A percentile compares a stretch with the other conserved stretches of the same genome.
Evolutionary conservation across 2,329 filamentous ascomycete genomes (phyloP).

Genomic region (Parastagonospora avenae): DNA sequence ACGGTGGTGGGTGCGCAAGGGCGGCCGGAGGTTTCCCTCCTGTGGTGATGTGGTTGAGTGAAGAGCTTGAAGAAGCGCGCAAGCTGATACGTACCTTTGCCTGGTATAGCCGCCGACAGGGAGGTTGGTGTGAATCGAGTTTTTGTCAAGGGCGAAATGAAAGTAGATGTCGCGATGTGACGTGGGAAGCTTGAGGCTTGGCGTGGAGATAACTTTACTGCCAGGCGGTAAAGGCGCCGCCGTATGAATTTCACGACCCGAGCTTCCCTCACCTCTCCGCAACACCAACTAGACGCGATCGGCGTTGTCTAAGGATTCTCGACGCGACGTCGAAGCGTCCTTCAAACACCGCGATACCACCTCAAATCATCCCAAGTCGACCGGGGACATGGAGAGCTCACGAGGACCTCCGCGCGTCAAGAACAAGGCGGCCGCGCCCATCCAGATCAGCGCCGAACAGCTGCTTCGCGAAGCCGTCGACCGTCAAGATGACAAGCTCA

Average conservation of each 20-base stretch:
- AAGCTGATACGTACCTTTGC: constrained; percentile 29
- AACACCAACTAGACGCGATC: constrained; percentile 7
- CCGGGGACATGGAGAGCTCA: constrained; percentile 75
- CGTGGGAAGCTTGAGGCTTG: constrained; percentile 21
- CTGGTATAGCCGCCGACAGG: constrained; percentile 14
- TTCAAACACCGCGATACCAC: not conserved
- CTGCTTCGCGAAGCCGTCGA: constrained; percentile 96
- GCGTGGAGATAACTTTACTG: constrained; percentile 23
- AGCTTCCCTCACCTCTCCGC: constrained; percentile 9
- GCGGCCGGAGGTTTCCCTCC: constrained; percentile 31
- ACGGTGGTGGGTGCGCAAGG: constrained; percentile 12
- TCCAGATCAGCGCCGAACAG: constrained; percentile 92
- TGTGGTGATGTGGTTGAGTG: constrained; percentile 26
- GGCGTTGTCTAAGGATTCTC: not conserved
- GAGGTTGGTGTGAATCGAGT: not conserved
- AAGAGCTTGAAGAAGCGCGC: constrained; percentile 12
- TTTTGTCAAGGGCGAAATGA: not conserved
- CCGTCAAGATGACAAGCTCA: constrained; percentile 84
- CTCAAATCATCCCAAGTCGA: not conserved
- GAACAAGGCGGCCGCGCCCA: constrained; percentile 90
- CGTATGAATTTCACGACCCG: constrained; percentile 7
- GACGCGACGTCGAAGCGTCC: constrained; percentile 1
- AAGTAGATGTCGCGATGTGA: constrained; percentile 13
- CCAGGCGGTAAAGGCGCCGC: constrained; percentile 7
- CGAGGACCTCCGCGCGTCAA: constrained; percentile 95